Conservation (phyloP, 192 early-diverging fungal species). For the Coemansia sp. region DNA sequence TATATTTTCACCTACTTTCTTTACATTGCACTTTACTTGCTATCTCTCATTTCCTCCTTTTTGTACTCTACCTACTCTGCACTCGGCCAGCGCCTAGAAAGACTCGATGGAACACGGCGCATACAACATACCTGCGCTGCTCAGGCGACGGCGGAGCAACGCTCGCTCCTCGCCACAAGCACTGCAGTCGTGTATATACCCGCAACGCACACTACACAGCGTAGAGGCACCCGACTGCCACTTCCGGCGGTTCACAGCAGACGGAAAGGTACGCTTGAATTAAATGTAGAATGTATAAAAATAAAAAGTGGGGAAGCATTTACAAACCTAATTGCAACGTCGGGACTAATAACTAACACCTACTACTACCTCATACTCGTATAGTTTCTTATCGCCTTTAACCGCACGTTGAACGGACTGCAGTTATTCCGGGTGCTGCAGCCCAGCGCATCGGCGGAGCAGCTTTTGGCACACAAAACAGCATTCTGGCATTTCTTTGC, state of each 20-base stretch:
- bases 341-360: too few relatives aligned
- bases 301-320: too few relatives aligned
- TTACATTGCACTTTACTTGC: too few relatives aligned
- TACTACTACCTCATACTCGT: too few relatives aligned
- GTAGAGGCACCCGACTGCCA: constrained; percentile 49
- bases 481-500: constrained; percentile 48
- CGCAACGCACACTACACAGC: constrained; percentile 47
- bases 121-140: constrained; percentile 13
- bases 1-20: too few relatives aligned
- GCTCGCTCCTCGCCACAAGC: not conserved
- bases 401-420: constrained; percentile 37
- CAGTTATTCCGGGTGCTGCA: constrained; percentile 28
- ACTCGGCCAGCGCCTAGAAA: too few relatives aligned
- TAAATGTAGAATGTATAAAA: too few relatives aligned
- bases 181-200: constrained; percentile 33
- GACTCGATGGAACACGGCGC: constrained; percentile 4
- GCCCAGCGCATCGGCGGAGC: constrained; percentile 27
- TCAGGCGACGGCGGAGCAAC: constrained; percentile 17
- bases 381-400: constrained; percentile 43
- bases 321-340: too few relatives aligned
- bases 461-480: constrained; percentile 26
- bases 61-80: too few relatives aligned
- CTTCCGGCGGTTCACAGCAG: constrained; percentile 47
- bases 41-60: too few relatives aligned
- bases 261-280: constrained; percentile 40